Conservation (phyloP, 768 basidiomycete genomes). For the Trametes villosa region DNA sequence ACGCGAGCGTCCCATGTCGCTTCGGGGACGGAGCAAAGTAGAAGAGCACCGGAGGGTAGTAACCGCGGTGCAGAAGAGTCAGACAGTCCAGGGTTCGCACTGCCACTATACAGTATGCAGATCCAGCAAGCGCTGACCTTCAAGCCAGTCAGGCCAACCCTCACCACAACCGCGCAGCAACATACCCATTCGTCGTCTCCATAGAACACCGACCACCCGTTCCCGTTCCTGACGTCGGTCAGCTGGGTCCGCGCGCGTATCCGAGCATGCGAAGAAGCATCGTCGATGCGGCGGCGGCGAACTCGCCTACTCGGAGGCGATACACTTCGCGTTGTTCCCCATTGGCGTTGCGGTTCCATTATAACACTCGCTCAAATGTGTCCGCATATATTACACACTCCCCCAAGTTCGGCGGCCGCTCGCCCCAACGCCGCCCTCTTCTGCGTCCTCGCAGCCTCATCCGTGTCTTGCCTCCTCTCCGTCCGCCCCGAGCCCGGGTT, state of each 20-base stretch:
- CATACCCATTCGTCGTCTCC: background rate
- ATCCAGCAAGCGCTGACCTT: too few species aligned
- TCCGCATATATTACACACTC: background rate
- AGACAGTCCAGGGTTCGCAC: too few species aligned
- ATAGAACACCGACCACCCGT: background rate
- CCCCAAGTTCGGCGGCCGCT: background rate
- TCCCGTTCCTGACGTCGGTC: background rate
- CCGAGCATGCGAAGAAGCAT: background rate
- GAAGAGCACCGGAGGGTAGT: too few species aligned
- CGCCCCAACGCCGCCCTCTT: background rate
- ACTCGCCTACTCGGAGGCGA: background rate
- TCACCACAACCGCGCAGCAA: background rate
- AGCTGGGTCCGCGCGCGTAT: background rate
- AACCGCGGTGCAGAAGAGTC: too few species aligned
- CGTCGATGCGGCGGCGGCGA: background rate
- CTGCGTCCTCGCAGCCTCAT: background rate
- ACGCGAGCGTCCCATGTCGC: too few species aligned
- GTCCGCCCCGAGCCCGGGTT: too few species aligned
- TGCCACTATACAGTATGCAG: too few species aligned
- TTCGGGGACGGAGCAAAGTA: too few species aligned
- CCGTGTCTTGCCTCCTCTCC: background rate
- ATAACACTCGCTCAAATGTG: constrained; percentile 1
- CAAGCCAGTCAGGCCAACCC: too few species aligned
- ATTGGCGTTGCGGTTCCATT: background rate
- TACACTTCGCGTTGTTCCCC: too few species aligned